Conservation (phyloP, 1,284 basidiomycete genomes). For the Chalciporus sp. region DNA sequence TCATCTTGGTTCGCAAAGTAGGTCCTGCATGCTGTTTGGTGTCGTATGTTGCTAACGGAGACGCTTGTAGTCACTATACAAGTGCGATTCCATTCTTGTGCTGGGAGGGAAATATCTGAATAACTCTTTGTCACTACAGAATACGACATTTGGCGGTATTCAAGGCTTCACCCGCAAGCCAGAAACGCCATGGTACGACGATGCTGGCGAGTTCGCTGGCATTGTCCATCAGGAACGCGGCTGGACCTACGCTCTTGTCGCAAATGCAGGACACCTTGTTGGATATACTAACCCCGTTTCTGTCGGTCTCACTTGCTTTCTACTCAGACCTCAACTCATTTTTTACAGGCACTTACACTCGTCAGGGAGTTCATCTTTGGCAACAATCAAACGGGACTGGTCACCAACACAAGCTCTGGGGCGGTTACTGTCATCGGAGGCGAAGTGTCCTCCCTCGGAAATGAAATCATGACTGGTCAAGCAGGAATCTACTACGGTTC, state of each 20-base stretch:
- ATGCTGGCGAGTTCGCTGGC: conserved; percentile 59
- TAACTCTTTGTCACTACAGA: conserved; percentile 43
- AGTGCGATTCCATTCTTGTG: conserved; percentile 33
- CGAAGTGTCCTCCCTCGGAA: conserved; percentile 44
- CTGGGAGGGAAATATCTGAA: background rate
- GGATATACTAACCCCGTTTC: conserved; percentile 49
- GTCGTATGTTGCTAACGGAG: conserved; percentile 10
- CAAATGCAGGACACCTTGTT: conserved; percentile 60
- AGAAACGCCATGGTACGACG: conserved; percentile 65
- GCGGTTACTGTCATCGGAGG: conserved; percentile 54
- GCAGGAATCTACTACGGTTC: conserved; percentile 56
- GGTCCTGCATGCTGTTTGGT: conserved; percentile 11
- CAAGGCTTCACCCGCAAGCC: conserved; percentile 71
- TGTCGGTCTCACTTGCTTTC: conserved; percentile 39
- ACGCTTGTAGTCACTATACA: conserved; percentile 58
- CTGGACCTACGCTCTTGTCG: conserved; percentile 64
- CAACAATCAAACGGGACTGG: conserved; percentile 51
- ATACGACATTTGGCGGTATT: conserved; percentile 74
- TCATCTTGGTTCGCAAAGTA: conserved; percentile 68
- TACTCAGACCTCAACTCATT: background rate
- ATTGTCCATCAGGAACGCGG: conserved; percentile 73
- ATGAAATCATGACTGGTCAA: conserved; percentile 50
- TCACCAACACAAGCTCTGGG: conserved; percentile 32
- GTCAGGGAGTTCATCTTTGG: conserved; percentile 64
- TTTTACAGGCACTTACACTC: conserved; percentile 52